These are phyloP conservation scores for Ogataea angusta DNA, from an alignment of 805 yeast genomes.

Conservation along the genomic window DNA sequence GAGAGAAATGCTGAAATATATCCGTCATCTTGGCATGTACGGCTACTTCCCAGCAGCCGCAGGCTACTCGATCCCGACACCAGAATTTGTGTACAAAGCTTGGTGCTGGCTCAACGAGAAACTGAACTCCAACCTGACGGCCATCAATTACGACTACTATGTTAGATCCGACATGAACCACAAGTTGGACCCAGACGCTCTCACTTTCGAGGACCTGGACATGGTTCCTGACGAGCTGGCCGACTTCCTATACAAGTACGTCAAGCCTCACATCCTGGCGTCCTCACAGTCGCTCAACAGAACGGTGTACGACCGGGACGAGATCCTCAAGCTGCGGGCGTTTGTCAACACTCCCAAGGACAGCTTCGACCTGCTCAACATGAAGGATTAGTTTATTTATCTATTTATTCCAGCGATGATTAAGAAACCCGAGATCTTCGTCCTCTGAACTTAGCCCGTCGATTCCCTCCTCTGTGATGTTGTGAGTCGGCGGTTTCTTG, in stretches of 20 bases:
- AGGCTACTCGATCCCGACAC: constrained; percentile 37
- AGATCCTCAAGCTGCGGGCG: constrained; percentile 33
- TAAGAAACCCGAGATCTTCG: constrained; percentile 15
- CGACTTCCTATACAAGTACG: constrained; percentile 46
- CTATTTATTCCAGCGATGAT: constrained; percentile 14
- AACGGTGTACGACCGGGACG: constrained; percentile 38
- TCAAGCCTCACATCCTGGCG: constrained; percentile 34
- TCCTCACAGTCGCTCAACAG: constrained; percentile 36
- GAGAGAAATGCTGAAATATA: constrained; percentile 62
- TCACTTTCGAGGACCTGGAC: constrained; percentile 68
- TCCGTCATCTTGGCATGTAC: constrained; percentile 34
- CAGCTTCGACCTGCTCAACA: constrained; percentile 31
- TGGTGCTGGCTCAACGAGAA: constrained; percentile 39
- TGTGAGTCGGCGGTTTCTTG: not conserved
- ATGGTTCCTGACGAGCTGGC: constrained; percentile 54
- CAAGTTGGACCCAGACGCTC: constrained; percentile 53
- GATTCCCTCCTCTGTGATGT: constrained; percentile 12
- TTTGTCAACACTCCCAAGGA: constrained; percentile 36
- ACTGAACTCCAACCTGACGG: constrained; percentile 38
- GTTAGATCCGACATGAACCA: constrained; percentile 73
- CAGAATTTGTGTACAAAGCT: constrained; percentile 34
- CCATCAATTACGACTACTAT: constrained; percentile 64
- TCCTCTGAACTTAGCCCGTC: constrained; percentile 17
- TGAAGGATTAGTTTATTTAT: constrained; percentile 21
- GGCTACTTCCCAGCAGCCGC: constrained; percentile 37